phyloP scores from a whole-genome alignment of 805 yeast species.

The Priceomyces medius region DNA sequence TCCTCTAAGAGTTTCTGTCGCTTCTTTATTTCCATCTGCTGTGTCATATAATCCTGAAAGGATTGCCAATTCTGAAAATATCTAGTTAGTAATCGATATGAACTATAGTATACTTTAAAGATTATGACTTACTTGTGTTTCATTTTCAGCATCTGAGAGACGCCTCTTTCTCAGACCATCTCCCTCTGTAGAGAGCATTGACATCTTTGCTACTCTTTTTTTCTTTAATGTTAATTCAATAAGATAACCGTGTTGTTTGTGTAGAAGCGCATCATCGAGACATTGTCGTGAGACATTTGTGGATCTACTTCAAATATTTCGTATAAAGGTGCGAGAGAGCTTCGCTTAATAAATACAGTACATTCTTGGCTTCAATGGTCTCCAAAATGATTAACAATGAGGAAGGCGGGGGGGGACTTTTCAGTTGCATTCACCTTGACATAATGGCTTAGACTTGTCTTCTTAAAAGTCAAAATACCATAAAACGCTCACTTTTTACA shows the following conservation, averaged over 20 bases:
- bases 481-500: no score
- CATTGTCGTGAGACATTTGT: no score
- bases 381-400: no score
- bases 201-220: not conserved
- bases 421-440: no score
- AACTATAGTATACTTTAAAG: not conserved
- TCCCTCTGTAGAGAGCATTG: not conserved
- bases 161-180: not conserved
- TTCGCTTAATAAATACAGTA: no score
- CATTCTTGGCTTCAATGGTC: no score
- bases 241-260: conserved; percentile 1
- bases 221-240: not conserved
- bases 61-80: conserved; percentile 10
- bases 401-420: no score
- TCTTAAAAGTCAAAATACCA: no score
- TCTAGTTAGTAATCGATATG: conserved; percentile 8
- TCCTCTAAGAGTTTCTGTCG: conserved; percentile 10
- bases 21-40: conserved; percentile 12
- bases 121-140: conserved; percentile 1
- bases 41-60: conserved; percentile 14
- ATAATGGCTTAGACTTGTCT: no score
- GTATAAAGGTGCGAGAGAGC: no score
- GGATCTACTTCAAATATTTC: no score
- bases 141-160: not conserved
- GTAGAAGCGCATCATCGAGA: no score